Conservation (phyloP, 805 yeast species). For the Kodamaea restingae region DNA sequence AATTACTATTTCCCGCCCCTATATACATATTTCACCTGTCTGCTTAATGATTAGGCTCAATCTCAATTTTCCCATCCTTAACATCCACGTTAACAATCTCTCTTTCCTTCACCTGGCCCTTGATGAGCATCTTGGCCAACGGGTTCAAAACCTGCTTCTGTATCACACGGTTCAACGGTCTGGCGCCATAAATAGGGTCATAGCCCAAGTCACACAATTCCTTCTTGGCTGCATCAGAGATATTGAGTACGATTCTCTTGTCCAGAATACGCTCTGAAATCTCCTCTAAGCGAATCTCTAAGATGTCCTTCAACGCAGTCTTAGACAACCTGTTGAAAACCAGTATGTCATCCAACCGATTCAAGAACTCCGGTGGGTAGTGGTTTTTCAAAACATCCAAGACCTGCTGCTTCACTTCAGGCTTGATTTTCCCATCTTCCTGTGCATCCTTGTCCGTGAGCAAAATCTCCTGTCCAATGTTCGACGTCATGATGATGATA, state of each 20-base stretch:
- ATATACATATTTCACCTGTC: too few species aligned
- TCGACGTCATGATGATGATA: slow-evolving; percentile 93
- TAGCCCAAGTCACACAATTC: slow-evolving; percentile 86
- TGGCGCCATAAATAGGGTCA: slow-evolving; percentile 89
- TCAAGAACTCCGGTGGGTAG: slow-evolving; percentile 94
- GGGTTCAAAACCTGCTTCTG: slow-evolving; percentile 86
- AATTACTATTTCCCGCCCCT: too few species aligned
- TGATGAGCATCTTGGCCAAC: slow-evolving; percentile 72
- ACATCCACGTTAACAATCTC: slow-evolving; percentile 30
- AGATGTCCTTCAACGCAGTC: slow-evolving; percentile 68
- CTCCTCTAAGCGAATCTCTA: slow-evolving; percentile 79
- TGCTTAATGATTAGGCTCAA: slow-evolving; percentile 32
- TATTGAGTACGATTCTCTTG: slow-evolving; percentile 61
- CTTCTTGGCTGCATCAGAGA: slow-evolving; percentile 62
- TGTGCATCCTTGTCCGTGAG: slow-evolving; percentile 58
- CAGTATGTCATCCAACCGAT: slow-evolving; percentile 89
- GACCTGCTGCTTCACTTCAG: slow-evolving; percentile 53
- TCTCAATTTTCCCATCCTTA: slow-evolving; percentile 21
- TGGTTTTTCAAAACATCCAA: slow-evolving; percentile 61
- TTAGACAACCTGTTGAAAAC: slow-evolving; percentile 89
- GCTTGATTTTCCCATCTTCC: slow-evolving; percentile 57
- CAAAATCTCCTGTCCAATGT: slow-evolving; percentile 89
- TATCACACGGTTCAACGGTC: slow-evolving; percentile 88
- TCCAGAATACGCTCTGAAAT: slow-evolving; percentile 74
- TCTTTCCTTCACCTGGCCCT: slow-evolving; percentile 60